Evolutionary conservation across 1,139 yeast species (phyloP), one percentile per base, ranked within the genome.

Genomic region (Candida pseudoviswanathii): DNA sequence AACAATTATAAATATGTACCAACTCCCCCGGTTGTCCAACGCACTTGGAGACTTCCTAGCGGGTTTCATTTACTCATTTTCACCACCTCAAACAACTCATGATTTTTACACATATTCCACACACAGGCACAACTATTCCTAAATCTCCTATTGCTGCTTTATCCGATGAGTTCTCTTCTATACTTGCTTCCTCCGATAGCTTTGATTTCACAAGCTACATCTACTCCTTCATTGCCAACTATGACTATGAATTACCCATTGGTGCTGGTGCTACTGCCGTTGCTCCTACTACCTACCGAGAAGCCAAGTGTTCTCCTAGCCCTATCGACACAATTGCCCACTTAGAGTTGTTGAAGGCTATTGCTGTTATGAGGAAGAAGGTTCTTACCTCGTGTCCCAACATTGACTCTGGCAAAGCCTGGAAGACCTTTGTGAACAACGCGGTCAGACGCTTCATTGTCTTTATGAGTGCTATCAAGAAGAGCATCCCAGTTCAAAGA

Each of bases 381-480:
- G 52, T 62, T 25, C 41, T 41, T 21, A 45, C 6, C 3, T 27
- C 21, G 3, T 11, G 11, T 21, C 53, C 52, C 10, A 54, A 11
- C n/a, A n/a, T 29, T 22, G 41, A 44, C 16, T 25, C 39, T 25
- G 49, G 46, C 26, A 27, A 36, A 29, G n/a, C 36, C 45, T 71
- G 75, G 75, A 61, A 63, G 40, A 58, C 62, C 5, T 71, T 64
- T 49, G 52, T 69, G 22, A 54, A 64, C 1, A 58, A 63, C 43
- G 68, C 76, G 0, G 66, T 60, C 9, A 60, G 70, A 47, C 56
- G 75, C 27, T 71, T 69, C 46, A 49, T 62, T n/a, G 50, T 58
- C 4, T 71, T 66, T 58, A 59, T 67, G 49, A 59, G 62, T 21
- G 40, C 33, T 16, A 27, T 27, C 6, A 39, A 39, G 25, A 39